Base-by-base conservation (phyloP, 2,329 filamentous ascomycete species). In the Shiraia bambusicola region DNA sequence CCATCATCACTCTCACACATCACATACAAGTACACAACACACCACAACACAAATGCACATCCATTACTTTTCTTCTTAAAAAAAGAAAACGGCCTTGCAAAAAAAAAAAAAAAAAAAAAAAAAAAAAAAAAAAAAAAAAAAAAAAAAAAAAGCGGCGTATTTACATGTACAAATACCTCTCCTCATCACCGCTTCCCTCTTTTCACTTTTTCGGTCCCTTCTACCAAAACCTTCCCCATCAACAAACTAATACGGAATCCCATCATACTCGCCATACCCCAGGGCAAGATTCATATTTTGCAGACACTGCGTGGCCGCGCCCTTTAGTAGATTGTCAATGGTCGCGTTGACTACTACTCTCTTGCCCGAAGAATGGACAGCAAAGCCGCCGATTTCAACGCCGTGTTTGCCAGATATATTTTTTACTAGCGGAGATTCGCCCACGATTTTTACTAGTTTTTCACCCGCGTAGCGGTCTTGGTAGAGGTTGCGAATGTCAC, bases 221-320 rank as follows among this genome's bases (percentile, higher is more conserved):
- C 17, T 26, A 14, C 16, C 26, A n/a, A n/a, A n/a, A n/a, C 14
- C 34, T 22, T 17, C 4, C 24, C 12, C 10, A 9, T 6, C 34
- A 5, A 12, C 7, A 24, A 41, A 40, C 43, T 63, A 67, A 40
- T 67, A 66, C 24, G 88, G 88, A 54, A 95, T 94, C 28, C 89
- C 89, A 65, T 94, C 87, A 63, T 89, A 95, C 73, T 95, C 89
- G 32, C 81, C 83, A 65, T 92, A 94, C 32, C 89, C 89, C 9
- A 94, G 78, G n/a, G 88, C 86, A 44, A 95, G 76, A 71, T 95
- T 95, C 88, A 95, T 93, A 72, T 95, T 95, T 77, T 94, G 91
- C 68, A 95, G 72, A 73, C 90, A 95, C 69, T 95, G 91, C 9
- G 91, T 95, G 6, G 88, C 88, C 39, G 91, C 91, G 46, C 91